phyloP scores from a whole-genome alignment of 129 eudicot species.

The Oenanthe sinensis region DNA sequence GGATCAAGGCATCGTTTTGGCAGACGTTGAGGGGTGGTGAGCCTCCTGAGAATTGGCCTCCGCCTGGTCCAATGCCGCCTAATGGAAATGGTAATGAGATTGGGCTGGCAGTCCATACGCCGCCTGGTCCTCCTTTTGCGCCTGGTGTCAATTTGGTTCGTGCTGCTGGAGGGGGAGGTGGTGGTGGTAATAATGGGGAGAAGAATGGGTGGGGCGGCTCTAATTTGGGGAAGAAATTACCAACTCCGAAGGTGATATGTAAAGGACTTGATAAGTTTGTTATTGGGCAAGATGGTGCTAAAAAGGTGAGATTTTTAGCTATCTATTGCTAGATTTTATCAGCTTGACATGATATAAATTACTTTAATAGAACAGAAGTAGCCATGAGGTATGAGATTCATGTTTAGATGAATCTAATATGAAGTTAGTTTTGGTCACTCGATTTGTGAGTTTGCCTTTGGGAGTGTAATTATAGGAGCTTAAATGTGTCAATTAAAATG shows the following conservation, averaged over 20 bases:
- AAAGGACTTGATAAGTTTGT: conserved; percentile 80
- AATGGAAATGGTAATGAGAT: conserved; percentile 32
- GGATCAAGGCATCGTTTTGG: conserved; percentile 50
- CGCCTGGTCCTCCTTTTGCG: conserved; percentile 75
- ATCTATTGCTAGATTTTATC: background rate
- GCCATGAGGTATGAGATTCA: background rate
- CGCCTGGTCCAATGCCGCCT: conserved; percentile 9
- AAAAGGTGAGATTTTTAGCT: conserved; percentile 46
- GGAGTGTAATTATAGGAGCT: background rate
- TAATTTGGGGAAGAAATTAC: conserved; percentile 66
- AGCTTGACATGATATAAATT: background rate
- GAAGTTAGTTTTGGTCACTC: background rate
- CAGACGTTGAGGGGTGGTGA: conserved; percentile 58
- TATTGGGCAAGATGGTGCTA: conserved; percentile 76
- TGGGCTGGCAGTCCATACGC: conserved; percentile 71
- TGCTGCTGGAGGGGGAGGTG: conserved; percentile 28
- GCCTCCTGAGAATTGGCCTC: conserved; percentile 50
- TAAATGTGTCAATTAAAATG: background rate
- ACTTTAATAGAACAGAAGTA: background rate
- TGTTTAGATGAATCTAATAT: background rate
- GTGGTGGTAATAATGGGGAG: conserved; percentile 28
- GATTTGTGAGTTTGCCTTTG: background rate
- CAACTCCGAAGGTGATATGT: conserved; percentile 89
- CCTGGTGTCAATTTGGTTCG: conserved; percentile 60
- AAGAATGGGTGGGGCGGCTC: conserved; percentile 79